phyloP scores from a whole-genome alignment of 2,329 filamentous ascomycete genomes.

The Talaromyces sp. region DNA sequence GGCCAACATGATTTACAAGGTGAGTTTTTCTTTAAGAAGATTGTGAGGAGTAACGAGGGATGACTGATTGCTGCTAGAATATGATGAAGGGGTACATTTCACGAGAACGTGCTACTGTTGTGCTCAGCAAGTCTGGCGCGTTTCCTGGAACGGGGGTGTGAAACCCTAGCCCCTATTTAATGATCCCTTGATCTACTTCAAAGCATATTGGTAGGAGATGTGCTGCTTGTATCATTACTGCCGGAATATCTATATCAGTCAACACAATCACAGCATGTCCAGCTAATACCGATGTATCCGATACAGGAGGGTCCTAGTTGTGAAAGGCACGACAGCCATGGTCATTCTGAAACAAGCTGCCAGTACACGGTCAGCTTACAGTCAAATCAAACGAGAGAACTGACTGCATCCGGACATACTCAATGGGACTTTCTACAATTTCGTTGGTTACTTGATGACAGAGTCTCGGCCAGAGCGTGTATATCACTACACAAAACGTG shows the following conservation, averaged over 20 bases:
- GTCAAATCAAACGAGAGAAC: not conserved
- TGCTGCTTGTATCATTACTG: not conserved
- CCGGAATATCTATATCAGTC: not conserved
- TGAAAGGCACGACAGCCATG: not conserved
- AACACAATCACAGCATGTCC: not conserved
- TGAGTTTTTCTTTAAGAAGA: slow-evolving; percentile 40
- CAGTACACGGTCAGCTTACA: not conserved
- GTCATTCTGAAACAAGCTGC: not conserved
- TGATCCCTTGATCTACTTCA: not conserved
- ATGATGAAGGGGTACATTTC: slow-evolving; percentile 98
- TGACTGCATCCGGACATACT: not conserved
- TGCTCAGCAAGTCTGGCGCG: slow-evolving; percentile 83
- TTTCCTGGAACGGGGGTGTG: slow-evolving; percentile 83
- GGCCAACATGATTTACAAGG: slow-evolving; percentile 98
- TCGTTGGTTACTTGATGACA: not conserved
- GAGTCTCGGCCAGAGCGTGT: not conserved
- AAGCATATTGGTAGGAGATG: not conserved
- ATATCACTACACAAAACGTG: not conserved
- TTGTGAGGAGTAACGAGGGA: not conserved
- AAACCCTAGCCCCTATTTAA: not conserved
- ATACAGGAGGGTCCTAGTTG: not conserved
- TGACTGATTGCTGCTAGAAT: slow-evolving; percentile 54
- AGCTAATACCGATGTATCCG: not conserved
- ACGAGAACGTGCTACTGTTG: slow-evolving; percentile 81
- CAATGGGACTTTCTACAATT: not conserved